Evolutionary conservation across 805 yeast genomes (phyloP).

Genomic region (Kodamaea nitidulidarum): DNA sequence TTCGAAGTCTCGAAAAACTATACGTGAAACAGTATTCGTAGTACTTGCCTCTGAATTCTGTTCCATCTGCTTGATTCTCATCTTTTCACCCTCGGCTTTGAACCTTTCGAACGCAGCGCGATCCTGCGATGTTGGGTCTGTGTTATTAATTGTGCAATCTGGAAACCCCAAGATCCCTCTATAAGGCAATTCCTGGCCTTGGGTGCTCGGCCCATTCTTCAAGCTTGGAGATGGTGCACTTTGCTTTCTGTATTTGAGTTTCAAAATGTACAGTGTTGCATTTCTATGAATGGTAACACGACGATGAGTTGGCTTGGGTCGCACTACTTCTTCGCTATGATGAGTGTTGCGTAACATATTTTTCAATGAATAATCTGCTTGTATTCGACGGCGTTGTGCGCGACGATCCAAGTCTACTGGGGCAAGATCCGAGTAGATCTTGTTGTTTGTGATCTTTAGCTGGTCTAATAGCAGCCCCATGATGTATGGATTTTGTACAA

Average conservation of each 20-base stretch:
- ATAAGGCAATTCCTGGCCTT: constrained; percentile 51
- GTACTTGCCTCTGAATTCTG: not conserved
- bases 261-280: not conserved
- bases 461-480: constrained; percentile 20
- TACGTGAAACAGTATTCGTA: constrained; percentile 51
- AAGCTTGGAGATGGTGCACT: constrained; percentile 2
- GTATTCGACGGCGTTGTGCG: constrained; percentile 16
- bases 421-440: constrained; percentile 21
- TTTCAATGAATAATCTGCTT: constrained; percentile 18
- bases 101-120: constrained; percentile 44
- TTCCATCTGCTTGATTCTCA: constrained; percentile 16
- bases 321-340: constrained; percentile 4
- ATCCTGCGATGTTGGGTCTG: constrained; percentile 57
- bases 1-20: constrained; percentile 68
- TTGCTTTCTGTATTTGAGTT: constrained; percentile 2
- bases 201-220: constrained; percentile 1
- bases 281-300: constrained; percentile 3
- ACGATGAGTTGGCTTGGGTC: not conserved
- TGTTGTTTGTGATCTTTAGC: constrained; percentile 29
- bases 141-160: constrained; percentile 55
- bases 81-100: constrained; percentile 34
- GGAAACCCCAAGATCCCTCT: constrained; percentile 59
- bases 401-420: constrained; percentile 19
- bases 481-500: not conserved
- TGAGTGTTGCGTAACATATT: constrained; percentile 17